These are phyloP conservation scores for Dispira simplex DNA, from an alignment of 192 early-diverging fungal genomes.

Conservation along the genomic window DNA sequence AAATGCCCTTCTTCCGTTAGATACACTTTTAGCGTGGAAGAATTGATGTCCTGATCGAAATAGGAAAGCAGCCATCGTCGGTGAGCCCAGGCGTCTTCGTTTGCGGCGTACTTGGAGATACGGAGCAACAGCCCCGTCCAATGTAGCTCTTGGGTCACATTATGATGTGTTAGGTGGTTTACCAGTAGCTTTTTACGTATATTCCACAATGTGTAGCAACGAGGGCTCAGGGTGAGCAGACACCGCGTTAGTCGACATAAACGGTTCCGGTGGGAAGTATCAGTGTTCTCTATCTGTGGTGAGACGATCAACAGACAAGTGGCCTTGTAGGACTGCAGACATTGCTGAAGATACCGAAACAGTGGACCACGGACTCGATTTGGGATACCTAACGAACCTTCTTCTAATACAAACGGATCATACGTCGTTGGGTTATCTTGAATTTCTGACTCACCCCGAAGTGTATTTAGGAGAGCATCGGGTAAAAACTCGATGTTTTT, in stretches of 20 bases:
- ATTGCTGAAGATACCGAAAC: background rate
- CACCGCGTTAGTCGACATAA: too few species aligned
- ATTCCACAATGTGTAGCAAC: too few species aligned
- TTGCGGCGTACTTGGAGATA: background rate
- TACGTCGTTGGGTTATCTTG: background rate
- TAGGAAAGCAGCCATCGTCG: background rate
- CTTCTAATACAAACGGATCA: background rate
- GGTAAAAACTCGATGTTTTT: background rate
- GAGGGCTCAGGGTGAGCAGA: too few species aligned
- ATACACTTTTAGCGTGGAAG: background rate
- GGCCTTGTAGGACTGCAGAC: background rate
- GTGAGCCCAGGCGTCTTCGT: background rate
- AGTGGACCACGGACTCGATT: background rate
- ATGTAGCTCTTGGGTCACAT: background rate
- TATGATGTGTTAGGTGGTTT: too few species aligned
- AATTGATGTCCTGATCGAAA: background rate
- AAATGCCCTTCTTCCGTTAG: background rate
- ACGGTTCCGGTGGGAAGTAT: too few species aligned
- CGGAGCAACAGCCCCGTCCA: background rate
- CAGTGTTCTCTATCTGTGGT: background rate
- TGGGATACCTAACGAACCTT: background rate
- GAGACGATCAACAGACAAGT: background rate
- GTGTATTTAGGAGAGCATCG: background rate
- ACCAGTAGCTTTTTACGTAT: too few species aligned
- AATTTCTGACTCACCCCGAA: background rate